phyloP scores from a whole-genome alignment of 78 protist genomes.

The Chrysochromulina parva region DNA sequence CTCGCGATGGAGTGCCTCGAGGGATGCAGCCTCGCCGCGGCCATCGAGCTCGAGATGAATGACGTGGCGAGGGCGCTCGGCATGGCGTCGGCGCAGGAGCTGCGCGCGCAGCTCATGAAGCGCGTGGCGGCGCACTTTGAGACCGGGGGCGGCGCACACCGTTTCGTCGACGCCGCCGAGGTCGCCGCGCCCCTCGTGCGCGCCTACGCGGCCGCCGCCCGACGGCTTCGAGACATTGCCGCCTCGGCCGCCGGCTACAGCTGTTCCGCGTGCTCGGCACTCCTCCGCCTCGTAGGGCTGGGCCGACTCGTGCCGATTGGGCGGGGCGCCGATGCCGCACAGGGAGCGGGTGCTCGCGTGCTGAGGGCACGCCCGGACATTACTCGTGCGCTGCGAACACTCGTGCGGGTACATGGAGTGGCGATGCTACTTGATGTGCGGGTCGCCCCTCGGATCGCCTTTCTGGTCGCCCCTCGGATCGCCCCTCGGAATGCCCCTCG shows the following conservation, averaged over 20 bases:
- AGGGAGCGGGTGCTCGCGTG: background rate
- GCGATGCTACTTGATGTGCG: slow-evolving; percentile 14
- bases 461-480: no score
- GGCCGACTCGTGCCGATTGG: no score
- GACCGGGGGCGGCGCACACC: no score
- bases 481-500: no score
- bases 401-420: slow-evolving; percentile 36
- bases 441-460: no score
- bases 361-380: background rate
- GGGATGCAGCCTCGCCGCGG: slow-evolving; percentile 23
- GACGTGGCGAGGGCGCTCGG: background rate
- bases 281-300: no score
- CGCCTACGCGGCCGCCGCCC: no score
- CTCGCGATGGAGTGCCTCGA: slow-evolving; percentile 51
- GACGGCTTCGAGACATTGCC: background rate
- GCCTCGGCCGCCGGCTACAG: background rate
- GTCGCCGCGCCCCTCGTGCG: no score
- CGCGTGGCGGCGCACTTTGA: no score
- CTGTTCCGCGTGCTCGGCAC: background rate
- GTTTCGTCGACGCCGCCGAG: no score
- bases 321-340: no score
- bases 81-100: background rate
- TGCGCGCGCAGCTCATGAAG: no score
- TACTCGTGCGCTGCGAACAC: background rate
- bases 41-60: background rate